Evolutionary conservation across 306 rosid species (phyloP), one percentile per base, ranked within the genome.

Genomic region (Leucaena leucocephala): DNA sequence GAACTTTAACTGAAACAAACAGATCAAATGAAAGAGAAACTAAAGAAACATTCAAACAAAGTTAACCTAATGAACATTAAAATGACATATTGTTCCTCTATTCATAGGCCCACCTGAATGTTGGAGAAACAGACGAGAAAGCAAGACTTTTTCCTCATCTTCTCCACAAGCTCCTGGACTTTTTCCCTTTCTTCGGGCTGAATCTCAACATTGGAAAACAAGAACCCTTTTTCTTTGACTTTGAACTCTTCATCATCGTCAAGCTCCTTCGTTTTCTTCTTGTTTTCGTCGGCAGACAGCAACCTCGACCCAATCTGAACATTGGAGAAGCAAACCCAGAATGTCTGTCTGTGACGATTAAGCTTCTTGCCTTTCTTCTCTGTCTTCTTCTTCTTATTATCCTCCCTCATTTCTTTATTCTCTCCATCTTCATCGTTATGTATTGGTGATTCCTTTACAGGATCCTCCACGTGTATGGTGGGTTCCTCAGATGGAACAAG

Each of bases 291-390:
- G 8, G 33, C 2, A 19, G 4, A 19, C 4, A 10, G 55, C 59
- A 64, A n/a, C 52, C 22, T 79, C 13, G 55, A 39, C 21, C 58
- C 39, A 4, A 85, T 12, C 46, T 3, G 77, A 55, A 81, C 45
- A 16, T 65, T 50, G 21, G 85, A 80, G 80, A 54, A 82, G 16
- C 83, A 86, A 57, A 86, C 15, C 74, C 84, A 66, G 5, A 74
- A 48, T 13, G 45, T 16, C 17, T 45, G 69, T 44, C 27, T 79
- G 19, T 8, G 33, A 9, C 40, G 52, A 68, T 10, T 5, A 35
- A 40, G 17, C 67, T 49, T 22, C 67, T 27, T 61, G 10, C 66
- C 15, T 38, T 63, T 76, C 33, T 77, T 76, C 45, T 61, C 11
- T 44, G 69, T 27, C 67, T 9, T 76, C 66, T 43, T 73, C 33